Base-by-base conservation (phyloP, 768 basidiomycete species). In the Tricholomella constricta region DNA sequence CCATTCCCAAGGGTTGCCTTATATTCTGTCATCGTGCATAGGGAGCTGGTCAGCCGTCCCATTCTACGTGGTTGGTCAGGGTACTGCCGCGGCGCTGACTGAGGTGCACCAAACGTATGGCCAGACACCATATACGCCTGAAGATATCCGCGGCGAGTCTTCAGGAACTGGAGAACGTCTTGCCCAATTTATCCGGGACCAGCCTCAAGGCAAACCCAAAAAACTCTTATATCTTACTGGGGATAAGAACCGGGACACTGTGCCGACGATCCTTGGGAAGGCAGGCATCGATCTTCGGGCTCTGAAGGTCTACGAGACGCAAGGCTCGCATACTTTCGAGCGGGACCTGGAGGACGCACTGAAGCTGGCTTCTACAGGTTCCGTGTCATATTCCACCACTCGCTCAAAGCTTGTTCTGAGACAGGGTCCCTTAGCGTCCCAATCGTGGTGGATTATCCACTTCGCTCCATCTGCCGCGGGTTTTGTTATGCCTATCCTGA, bases 201-300 rank as follows among this genome's bases (percentile, higher is more conserved):
- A 77, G 44, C 19, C 65, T 8, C 46, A 58, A 9, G 40, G 44
- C 32, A 51, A 51, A 50, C 60, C 54, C 5, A 58, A 54, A 15
- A 74, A 63, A 26, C 63, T 94, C 43, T 66, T 94, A 6, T 93
- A 91, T 64, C 77, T 96, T 8, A 90, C 85, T 10, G 92, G 92
- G 19, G 93, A 94, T 77, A 95, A 94, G 74, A 92, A 90, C 53
- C 75, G 82, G 15, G 89, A 91, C 56, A 85, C 81, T 0, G 67
- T 94, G 2, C 70, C 81, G 0, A 70, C 56, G 14, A 74, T 85
- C 8, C 70, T 94, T 32, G 51, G 56, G 0, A 72, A 71, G 0
- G 78, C 71, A 0, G 74, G 74, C 1, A 63, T 89, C 1, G 59
- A 59, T 29, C 63, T 89, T 26, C 71, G 76, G 4, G 54, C 74